phyloP scores from a whole-genome alignment of 2,329 filamentous ascomycete species.

The Trichoderma sp. region DNA sequence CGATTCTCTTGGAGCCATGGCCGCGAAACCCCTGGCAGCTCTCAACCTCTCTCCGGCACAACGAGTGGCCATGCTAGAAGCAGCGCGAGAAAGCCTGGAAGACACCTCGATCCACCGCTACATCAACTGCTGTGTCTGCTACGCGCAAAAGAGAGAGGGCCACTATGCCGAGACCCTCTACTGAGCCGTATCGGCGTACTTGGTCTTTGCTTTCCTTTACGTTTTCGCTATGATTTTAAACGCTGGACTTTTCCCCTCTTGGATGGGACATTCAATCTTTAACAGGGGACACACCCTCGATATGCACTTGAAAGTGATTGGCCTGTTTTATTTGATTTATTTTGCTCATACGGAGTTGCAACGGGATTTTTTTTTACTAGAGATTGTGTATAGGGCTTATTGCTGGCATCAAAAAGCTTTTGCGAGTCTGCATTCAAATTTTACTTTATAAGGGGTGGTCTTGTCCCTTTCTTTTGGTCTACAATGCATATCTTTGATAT shows the following conservation, averaged over 20 bases:
- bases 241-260: neutral
- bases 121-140: conserved; percentile 48
- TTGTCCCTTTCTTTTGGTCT: neutral
- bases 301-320: neutral
- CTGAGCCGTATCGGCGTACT: neutral
- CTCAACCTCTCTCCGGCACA: conserved; percentile 43
- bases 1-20: conserved; percentile 48
- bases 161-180: conserved; percentile 14
- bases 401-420: conserved; percentile 26
- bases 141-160: conserved; percentile 46
- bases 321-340: neutral
- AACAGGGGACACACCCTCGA: neutral
- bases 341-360: conserved; percentile 15
- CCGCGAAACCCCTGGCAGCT: conserved; percentile 48
- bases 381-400: conserved; percentile 20
- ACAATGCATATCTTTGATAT: conserved; percentile 6
- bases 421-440: conserved; percentile 14
- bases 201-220: neutral
- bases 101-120: conserved; percentile 48
- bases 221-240: conserved; percentile 11
- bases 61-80: conserved; percentile 40
- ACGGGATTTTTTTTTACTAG: conserved; percentile 5
- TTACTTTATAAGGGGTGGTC: neutral
- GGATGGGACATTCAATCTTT: neutral
- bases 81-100: conserved; percentile 42